These are phyloP conservation scores for Chaetomidium leptoderma DNA, from an alignment of 495 filamentous ascomycete species.

Conservation along the genomic window DNA sequence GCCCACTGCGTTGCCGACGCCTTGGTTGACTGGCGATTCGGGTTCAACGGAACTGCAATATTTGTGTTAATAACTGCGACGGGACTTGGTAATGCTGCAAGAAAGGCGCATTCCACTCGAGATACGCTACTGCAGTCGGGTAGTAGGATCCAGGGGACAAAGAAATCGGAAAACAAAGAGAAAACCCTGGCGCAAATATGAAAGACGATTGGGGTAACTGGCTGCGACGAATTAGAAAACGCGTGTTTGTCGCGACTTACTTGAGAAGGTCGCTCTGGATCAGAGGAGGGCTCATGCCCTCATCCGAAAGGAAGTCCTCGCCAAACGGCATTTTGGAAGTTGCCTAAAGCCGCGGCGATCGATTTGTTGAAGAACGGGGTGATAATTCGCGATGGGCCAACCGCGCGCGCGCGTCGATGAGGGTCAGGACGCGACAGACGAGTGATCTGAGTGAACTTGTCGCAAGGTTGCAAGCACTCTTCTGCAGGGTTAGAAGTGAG, in stretches of 20 bases:
- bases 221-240: background rate
- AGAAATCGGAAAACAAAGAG: background rate
- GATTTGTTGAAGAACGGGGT: background rate
- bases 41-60: constrained; percentile 13
- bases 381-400: background rate
- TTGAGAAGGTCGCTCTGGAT: constrained; percentile 27
- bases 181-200: background rate
- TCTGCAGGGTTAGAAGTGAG: background rate
- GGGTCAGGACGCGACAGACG: background rate
- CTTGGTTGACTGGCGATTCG: background rate
- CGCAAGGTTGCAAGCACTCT: background rate
- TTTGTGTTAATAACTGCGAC: background rate
- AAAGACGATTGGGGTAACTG: background rate
- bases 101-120: too few species aligned
- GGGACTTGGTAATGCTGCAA: background rate
- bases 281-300: constrained; percentile 11
- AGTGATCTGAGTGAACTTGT: background rate
- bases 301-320: constrained; percentile 10
- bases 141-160: background rate
- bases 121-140: too few species aligned
- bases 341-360: background rate
- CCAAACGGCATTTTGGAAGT: constrained; percentile 16
- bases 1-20: background rate
- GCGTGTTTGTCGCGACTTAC: constrained; percentile 18
- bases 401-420: background rate